Conservation (phyloP, 345 rosid species). For the Lagerstroemia speciosa region DNA sequence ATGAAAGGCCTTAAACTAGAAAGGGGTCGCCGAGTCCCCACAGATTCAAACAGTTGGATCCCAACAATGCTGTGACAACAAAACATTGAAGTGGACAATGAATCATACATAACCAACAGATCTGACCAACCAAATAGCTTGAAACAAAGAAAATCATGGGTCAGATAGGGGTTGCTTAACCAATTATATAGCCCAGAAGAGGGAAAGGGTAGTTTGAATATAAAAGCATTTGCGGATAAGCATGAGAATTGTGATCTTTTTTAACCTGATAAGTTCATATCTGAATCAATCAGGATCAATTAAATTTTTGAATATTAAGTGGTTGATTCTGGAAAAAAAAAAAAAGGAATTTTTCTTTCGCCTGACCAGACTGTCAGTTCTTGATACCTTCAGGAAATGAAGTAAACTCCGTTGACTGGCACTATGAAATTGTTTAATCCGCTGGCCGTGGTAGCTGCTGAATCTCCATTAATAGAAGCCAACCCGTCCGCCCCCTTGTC, state of each 20-base stretch:
- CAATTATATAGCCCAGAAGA: background rate
- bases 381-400: background rate
- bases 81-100: background rate
- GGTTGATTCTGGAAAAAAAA: no score
- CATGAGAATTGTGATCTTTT: background rate
- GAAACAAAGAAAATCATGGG: background rate
- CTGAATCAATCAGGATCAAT: no score
- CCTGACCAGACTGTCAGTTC: background rate
- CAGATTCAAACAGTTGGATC: background rate
- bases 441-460: no score
- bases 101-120: background rate
- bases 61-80: background rate
- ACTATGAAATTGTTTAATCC: no score
- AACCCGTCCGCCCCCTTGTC: no score
- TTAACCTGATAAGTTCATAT: no score
- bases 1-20: background rate
- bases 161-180: background rate
- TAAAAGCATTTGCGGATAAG: background rate
- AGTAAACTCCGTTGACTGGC: background rate
- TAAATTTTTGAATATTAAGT: no score
- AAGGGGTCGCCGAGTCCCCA: background rate
- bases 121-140: background rate
- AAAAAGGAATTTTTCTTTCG: background rate
- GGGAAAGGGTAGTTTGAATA: background rate
- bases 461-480: no score